Evolutionary conservation across 2,329 filamentous ascomycete species (phyloP).

Genomic region (Fusarium metavorans): DNA sequence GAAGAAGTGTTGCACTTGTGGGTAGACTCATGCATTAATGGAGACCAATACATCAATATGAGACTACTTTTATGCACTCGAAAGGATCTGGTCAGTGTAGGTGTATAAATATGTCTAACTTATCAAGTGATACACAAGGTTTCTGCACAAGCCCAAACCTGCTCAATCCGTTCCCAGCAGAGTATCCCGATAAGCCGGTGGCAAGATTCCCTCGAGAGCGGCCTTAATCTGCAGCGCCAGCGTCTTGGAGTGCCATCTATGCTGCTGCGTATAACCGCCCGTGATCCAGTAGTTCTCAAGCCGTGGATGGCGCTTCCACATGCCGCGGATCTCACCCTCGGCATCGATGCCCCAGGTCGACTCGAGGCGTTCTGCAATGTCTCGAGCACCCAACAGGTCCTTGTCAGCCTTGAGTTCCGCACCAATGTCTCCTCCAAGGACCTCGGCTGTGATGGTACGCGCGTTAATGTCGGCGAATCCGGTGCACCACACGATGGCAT

Average conservation of each 20-base stretch:
- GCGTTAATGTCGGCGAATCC: slow-evolving; percentile 23
- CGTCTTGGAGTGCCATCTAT: slow-evolving; percentile 29
- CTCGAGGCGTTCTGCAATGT: slow-evolving; percentile 19
- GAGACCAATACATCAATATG: neutral
- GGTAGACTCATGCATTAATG: neutral
- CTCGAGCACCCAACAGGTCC: neutral
- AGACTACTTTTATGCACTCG: too few species aligned
- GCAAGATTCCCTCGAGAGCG: slow-evolving; percentile 14
- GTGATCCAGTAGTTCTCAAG: slow-evolving; percentile 34
- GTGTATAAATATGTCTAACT: neutral
- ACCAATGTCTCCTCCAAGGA: neutral
- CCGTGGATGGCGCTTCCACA: slow-evolving; percentile 33
- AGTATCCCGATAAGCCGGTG: slow-evolving; percentile 26
- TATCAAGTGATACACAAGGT: neutral
- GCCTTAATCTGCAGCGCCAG: slow-evolving; percentile 35
- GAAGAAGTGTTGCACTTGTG: neutral
- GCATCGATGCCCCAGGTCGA: slow-evolving; percentile 30
- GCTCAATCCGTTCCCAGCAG: neutral
- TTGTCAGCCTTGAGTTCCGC: neutral
- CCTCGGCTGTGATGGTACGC: neutral
- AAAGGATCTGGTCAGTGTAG: neutral
- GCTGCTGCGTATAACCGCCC: slow-evolving; percentile 29
- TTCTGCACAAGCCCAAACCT: neutral
- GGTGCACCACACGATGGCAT: slow-evolving; percentile 31
- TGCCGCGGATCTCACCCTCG: slow-evolving; percentile 33